Base-by-base conservation (phyloP, 2,329 filamentous ascomycete genomes). In the Cryphonectria naterciae region DNA sequence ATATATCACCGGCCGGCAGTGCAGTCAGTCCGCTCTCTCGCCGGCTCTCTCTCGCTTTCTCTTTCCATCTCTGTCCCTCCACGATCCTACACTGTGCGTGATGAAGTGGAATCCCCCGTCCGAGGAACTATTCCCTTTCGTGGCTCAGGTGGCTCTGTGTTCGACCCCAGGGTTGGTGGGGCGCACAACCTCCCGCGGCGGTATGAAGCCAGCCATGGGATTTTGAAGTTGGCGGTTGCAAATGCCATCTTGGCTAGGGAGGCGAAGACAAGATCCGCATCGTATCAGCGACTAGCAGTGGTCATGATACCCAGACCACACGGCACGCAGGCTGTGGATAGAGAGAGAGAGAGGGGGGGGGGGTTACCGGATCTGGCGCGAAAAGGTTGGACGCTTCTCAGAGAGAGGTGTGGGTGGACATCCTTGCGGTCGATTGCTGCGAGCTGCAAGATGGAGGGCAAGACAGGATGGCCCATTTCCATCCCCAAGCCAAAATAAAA, bases 221-320 rank as follows among this genome's bases (percentile, higher is more conserved):
- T 60, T 67, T 46, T 17, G 17, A 28, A 35, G 22, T 22, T 58
- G 46, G 64, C 22, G 13, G 35, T 37, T 66, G 46, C 25, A 54
- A 66, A 66, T 54, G 49, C 64, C 46, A 66, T 66, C 43, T 28
- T 54, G 19, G 5, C 49, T 49, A 15, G 63, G 28, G 28, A 52
- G 46, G 35, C 60, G 22, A 64, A 39, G 49, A 66, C 43, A 68
- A 64, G 66, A 54, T 58, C 58, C 65, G 49, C 49, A 61, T 67
- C 28, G 69, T 39, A 37, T 49, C 63, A 64, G 61, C 60, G 25
- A 39, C 60, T 64, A 64, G 35, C 32, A 68, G 41, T 25, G 60
- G 67, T 68, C 67, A 68, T 68, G 46, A 68, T 63, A 62, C 67
- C 67, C 41, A 19, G 43, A 11, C 60, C 58, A 63, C 49, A 63